phyloP scores from a whole-genome alignment of 2,329 filamentous ascomycete genomes.

The Fusarium guadeloupense region DNA sequence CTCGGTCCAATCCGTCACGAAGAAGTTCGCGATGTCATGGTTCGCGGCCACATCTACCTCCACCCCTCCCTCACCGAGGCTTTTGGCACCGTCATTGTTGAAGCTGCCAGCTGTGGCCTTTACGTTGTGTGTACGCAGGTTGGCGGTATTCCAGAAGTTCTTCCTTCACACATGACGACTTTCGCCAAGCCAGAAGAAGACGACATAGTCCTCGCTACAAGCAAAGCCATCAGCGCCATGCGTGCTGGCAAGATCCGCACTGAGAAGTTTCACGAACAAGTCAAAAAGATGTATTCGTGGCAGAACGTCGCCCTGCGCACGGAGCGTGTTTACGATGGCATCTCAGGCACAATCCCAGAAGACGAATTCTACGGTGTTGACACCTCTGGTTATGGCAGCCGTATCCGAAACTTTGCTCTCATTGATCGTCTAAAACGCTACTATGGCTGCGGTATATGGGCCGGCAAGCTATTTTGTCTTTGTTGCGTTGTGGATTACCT shows the following conservation, averaged over 20 bases:
- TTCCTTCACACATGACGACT: constrained; percentile 95
- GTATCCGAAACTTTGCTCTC: constrained; percentile 85
- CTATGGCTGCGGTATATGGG: constrained; percentile 98
- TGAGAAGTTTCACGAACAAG: constrained; percentile 94
- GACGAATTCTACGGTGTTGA: constrained; percentile 89
- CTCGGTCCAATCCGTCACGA: constrained; percentile 93
- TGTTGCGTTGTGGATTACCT: constrained; percentile 95
- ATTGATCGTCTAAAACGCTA: constrained; percentile 96
- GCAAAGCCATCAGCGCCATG: constrained; percentile 85
- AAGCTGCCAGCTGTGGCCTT: constrained; percentile 92
- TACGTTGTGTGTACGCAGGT: constrained; percentile 98
- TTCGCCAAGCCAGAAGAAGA: constrained; percentile 98
- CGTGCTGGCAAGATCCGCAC: constrained; percentile 88
- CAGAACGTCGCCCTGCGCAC: constrained; percentile 93
- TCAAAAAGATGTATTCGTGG: constrained; percentile 99
- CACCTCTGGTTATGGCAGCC: constrained; percentile 72
- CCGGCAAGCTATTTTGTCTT: constrained; percentile 94
- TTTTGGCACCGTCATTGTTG: constrained; percentile 97
- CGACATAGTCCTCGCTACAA: constrained; percentile 88
- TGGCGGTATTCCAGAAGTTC: constrained; percentile 94
- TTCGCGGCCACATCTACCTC: constrained; percentile 94
- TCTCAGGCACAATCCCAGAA: constrained; percentile 84
- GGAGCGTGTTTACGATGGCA: constrained; percentile 93
- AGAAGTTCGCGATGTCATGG: constrained; percentile 97
- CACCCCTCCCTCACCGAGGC: constrained; percentile 96